phyloP scores from a whole-genome alignment of 1,284 basidiomycete species.

The Ustilago nuda region DNA sequence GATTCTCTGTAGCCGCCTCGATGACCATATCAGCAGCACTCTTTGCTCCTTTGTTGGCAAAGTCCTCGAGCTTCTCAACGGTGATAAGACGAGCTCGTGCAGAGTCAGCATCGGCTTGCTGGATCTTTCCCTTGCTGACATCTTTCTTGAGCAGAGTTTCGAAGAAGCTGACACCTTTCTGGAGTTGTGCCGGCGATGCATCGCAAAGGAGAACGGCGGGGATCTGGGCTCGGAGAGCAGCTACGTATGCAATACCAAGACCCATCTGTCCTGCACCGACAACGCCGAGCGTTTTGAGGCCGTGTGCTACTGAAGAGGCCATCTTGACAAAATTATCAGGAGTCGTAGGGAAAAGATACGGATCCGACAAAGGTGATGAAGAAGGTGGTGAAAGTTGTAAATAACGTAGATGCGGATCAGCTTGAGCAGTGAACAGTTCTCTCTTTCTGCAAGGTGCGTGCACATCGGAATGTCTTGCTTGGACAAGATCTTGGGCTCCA shows the following conservation, averaged over 20 bases:
- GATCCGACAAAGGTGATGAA: not conserved
- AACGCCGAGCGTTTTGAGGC: slow-evolving; percentile 59
- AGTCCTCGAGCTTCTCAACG: slow-evolving; percentile 45
- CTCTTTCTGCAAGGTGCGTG: not conserved
- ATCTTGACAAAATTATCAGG: not conserved
- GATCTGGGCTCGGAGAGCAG: slow-evolving; percentile 72
- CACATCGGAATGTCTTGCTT: not conserved
- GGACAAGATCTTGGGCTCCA: slow-evolving; percentile 13
- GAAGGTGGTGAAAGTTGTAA: not conserved
- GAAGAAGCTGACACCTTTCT: slow-evolving; percentile 79
- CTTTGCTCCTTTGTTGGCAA: slow-evolving; percentile 67
- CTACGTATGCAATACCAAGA: slow-evolving; percentile 83
- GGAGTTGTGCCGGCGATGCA: slow-evolving; percentile 73
- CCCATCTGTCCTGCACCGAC: slow-evolving; percentile 68
- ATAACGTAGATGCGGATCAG: not conserved
- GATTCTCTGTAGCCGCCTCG: slow-evolving; percentile 91
- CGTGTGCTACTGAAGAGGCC: slow-evolving; percentile 46
- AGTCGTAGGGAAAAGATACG: not conserved
- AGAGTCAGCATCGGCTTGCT: slow-evolving; percentile 78
- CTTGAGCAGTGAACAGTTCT: not conserved
- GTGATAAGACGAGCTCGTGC: slow-evolving; percentile 71
- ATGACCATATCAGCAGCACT: slow-evolving; percentile 88
- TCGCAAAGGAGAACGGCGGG: slow-evolving; percentile 52
- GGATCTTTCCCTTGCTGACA: slow-evolving; percentile 83
- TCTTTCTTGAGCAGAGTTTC: slow-evolving; percentile 84